Evolutionary conservation across 2,329 filamentous ascomycete genomes (phyloP).

Genomic region (Verticillium klebahnii): DNA sequence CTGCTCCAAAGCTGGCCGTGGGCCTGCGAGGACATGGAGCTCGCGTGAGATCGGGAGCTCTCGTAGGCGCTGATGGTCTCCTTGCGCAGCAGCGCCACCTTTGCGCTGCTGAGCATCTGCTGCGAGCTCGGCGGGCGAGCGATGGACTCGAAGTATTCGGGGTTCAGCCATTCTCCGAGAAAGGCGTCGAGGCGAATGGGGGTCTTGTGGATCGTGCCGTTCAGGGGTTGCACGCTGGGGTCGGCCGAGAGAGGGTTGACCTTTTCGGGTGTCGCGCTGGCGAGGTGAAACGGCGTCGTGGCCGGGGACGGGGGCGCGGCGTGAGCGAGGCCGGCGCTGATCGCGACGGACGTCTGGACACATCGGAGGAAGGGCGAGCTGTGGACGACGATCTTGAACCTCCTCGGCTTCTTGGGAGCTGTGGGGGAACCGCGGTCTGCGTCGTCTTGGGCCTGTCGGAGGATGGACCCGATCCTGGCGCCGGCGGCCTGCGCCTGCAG

Average conservation of each 20-base stretch:
- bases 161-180: conserved; percentile 90
- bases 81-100: conserved; percentile 75
- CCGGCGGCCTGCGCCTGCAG: conserved; percentile 79
- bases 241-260: background rate
- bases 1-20: conserved; percentile 32
- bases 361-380: conserved; percentile 92
- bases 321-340: conserved; percentile 78
- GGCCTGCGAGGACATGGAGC: conserved; percentile 8
- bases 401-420: conserved; percentile 42
- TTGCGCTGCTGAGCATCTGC: conserved; percentile 84
- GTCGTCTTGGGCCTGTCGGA: conserved; percentile 47
- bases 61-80: conserved; percentile 58
- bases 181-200: conserved; percentile 84
- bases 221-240: conserved; percentile 25
- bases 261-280: conserved; percentile 9
- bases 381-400: conserved; percentile 80
- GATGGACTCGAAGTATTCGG: conserved; percentile 90
- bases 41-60: conserved; percentile 9
- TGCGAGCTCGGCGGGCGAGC: conserved; percentile 81
- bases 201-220: conserved; percentile 44
- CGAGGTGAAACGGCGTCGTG: background rate
- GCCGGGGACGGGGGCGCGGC: conserved; percentile 33
- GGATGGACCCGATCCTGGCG: conserved; percentile 72
- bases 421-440: conserved; percentile 26
- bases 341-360: conserved; percentile 84